These are phyloP conservation scores for Aciculosporium take DNA, from an alignment of 2,329 filamentous ascomycete genomes.

Conservation along the genomic window DNA sequence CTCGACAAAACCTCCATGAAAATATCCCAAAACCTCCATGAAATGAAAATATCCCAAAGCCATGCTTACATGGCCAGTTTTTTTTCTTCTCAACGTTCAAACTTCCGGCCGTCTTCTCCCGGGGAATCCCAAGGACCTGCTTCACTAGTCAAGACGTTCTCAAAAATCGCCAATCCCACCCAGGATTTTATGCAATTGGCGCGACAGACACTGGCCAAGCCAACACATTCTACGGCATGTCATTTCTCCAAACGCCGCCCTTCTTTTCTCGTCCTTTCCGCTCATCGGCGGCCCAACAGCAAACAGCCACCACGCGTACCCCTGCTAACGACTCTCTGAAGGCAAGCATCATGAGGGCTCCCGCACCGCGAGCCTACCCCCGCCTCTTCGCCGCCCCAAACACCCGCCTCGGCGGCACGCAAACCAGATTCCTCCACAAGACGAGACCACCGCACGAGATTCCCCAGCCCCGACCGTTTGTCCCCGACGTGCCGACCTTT, in stretches of 20 bases:
- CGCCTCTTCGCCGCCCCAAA: slow-evolving; percentile 17
- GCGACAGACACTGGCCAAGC: background rate
- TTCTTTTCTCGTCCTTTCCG: no score
- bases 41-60: no score
- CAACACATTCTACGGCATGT: background rate
- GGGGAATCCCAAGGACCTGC: no score
- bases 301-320: background rate
- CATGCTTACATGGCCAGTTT: slow-evolving; percentile 22
- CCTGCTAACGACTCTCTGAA: background rate
- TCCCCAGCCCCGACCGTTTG: slow-evolving; percentile 66
- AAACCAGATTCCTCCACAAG: slow-evolving; percentile 31
- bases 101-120: no score
- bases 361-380: slow-evolving; percentile 18
- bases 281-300: no score
- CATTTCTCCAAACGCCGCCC: no score
- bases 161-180: slow-evolving; percentile 9
- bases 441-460: slow-evolving; percentile 25
- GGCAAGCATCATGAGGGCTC: slow-evolving; percentile 17
- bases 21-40: no score
- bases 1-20: no score
- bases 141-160: no score
- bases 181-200: background rate
- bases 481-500: slow-evolving; percentile 75
- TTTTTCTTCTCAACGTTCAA: no score
- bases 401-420: slow-evolving; percentile 19